phyloP scores from a whole-genome alignment of 331 rosid genomes.

The Saraca asoca region DNA sequence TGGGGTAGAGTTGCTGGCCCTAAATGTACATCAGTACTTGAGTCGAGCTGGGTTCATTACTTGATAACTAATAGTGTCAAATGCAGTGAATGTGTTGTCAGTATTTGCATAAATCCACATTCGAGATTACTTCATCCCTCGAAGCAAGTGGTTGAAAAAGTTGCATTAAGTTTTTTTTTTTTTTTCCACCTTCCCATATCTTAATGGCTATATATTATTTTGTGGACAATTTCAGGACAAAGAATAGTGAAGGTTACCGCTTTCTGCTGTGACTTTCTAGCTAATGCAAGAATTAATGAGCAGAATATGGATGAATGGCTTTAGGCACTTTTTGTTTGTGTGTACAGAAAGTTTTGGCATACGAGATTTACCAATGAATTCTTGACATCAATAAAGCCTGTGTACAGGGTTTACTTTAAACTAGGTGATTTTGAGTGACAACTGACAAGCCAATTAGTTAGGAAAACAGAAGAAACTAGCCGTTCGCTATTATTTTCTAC shows the following conservation, averaged over 20 bases:
- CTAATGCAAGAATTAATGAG: constrained; percentile 20
- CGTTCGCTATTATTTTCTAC: neutral
- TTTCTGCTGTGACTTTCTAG: constrained; percentile 21
- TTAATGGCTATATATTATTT: neutral
- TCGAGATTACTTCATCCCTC: neutral
- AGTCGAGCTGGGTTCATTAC: neutral
- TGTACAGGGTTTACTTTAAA: constrained; percentile 21
- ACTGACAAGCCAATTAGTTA: no score
- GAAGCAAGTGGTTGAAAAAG: neutral
- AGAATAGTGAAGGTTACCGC: constrained; percentile 21
- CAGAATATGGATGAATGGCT: constrained; percentile 19
- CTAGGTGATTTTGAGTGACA: no score
- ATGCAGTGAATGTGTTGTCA: neutral
- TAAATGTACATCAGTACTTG: neutral
- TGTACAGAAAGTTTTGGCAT: constrained; percentile 34
- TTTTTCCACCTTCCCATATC: neutral
- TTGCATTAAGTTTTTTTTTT: neutral
- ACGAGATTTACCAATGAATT: constrained; percentile 20
- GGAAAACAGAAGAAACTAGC: constrained; percentile 17
- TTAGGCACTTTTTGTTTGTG: constrained; percentile 1
- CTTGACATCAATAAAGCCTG: constrained; percentile 16
- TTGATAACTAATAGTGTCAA: neutral
- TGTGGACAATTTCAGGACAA: constrained; percentile 36
- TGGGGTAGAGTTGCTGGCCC: neutral
- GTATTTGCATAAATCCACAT: neutral